These are phyloP conservation scores for Potentilla sterilis DNA, from an alignment of 306 rosid genomes.

Conservation along the genomic window DNA sequence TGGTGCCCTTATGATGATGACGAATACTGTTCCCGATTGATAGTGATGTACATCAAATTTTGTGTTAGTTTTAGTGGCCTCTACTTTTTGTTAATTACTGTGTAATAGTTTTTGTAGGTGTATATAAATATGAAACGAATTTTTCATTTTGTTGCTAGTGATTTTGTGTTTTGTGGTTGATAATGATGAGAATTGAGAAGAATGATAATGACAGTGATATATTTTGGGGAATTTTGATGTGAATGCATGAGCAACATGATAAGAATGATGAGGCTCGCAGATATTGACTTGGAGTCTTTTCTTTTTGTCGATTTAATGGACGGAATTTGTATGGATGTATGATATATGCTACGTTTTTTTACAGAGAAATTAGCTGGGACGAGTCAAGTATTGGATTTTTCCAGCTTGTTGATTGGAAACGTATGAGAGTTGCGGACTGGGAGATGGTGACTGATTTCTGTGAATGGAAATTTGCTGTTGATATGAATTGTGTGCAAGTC, in stretches of 20 bases:
- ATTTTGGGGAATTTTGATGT: not conserved
- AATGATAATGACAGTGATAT: slow-evolving; percentile 8
- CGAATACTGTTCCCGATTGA: slow-evolving; percentile 21
- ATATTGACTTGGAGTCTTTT: not conserved
- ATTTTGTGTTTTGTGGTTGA: not conserved
- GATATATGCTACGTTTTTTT: not conserved
- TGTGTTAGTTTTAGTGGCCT: not conserved
- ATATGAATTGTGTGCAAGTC: not conserved
- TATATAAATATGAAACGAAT: slow-evolving; percentile 14
- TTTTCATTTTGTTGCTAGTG: not conserved
- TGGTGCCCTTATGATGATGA: slow-evolving; percentile 14
- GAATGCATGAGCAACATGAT: not conserved
- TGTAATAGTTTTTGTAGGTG: slow-evolving; percentile 22
- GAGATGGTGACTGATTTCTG: not conserved
- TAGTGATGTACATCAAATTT: slow-evolving; percentile 10
- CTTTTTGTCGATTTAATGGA: not conserved
- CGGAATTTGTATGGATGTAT: not conserved
- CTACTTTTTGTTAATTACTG: not conserved
- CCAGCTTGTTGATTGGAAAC: not conserved
- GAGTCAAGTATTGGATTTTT: not conserved
- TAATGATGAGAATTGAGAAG: not conserved
- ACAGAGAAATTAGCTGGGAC: not conserved
- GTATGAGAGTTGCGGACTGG: not conserved
- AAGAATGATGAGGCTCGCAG: not conserved
- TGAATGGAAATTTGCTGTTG: not conserved